These are phyloP conservation scores for Zymoseptoria ardabiliae DNA, from an alignment of 2,329 filamentous ascomycete genomes.

Conservation along the genomic window DNA sequence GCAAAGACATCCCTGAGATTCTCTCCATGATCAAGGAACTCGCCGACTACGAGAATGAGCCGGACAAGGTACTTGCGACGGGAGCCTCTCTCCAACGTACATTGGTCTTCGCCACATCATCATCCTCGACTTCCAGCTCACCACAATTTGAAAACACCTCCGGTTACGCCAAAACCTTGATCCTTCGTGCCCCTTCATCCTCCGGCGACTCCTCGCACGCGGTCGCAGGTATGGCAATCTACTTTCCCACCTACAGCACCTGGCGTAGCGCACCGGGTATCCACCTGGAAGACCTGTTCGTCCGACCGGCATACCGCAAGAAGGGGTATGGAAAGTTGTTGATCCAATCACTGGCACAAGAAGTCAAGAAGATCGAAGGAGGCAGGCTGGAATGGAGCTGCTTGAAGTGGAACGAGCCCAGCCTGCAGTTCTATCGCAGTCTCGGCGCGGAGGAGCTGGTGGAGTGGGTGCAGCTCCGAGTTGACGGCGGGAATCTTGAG, in stretches of 20 bases:
- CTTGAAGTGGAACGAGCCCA: conserved; percentile 86
- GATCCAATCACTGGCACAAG: conserved; percentile 68
- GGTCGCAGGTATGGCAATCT: conserved; percentile 73
- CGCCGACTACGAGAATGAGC: conserved; percentile 77
- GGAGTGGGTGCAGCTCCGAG: conserved; percentile 69
- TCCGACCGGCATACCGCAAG: conserved; percentile 61
- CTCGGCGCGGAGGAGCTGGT: conserved; percentile 58
- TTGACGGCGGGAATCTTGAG: conserved; percentile 58
- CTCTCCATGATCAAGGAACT: conserved; percentile 75
- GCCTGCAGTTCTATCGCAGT: conserved; percentile 71
- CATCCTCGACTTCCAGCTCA: conserved; percentile 27
- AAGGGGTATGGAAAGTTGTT: conserved; percentile 73
- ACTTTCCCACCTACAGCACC: conserved; percentile 93
- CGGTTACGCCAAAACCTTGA: conserved; percentile 67
- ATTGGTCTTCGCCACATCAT: conserved; percentile 62
- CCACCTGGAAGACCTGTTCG: conserved; percentile 90
- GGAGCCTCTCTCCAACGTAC: conserved; percentile 63
- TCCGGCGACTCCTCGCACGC: conserved; percentile 25
- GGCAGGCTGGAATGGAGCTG: conserved; percentile 83
- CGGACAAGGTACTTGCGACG: conserved; percentile 69
- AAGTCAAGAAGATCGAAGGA: conserved; percentile 65
- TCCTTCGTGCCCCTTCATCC: conserved; percentile 48
- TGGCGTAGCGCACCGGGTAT: conserved; percentile 84
- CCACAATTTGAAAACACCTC: conserved; percentile 31
- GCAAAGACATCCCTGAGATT: conserved; percentile 70